Conservation (phyloP, 805 yeast genomes). For the Ogataea zsoltii region DNA sequence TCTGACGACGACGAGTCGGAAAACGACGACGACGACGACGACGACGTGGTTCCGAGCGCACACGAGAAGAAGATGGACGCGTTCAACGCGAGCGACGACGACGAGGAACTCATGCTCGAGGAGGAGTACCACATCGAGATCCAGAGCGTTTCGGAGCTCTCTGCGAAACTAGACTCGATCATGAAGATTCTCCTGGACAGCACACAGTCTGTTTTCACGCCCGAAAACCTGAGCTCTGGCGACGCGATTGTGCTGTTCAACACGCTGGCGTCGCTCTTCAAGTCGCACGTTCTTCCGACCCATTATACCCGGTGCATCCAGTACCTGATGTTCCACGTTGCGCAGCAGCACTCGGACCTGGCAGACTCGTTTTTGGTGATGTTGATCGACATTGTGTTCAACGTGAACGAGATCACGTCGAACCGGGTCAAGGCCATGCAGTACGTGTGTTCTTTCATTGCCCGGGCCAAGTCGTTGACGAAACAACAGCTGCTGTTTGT, state of each 20-base stretch:
- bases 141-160: slow-evolving; percentile 51
- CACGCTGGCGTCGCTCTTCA: slow-evolving; percentile 73
- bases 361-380: slow-evolving; percentile 83
- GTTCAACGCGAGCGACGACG: slow-evolving; percentile 32
- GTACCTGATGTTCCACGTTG: slow-evolving; percentile 74
- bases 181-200: slow-evolving; percentile 56
- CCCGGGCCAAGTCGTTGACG: slow-evolving; percentile 76
- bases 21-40: slow-evolving; percentile 32
- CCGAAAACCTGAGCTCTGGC: slow-evolving; percentile 54
- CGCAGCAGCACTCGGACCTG: slow-evolving; percentile 80
- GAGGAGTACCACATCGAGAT: slow-evolving; percentile 50
- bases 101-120: slow-evolving; percentile 38
- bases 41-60: slow-evolving; percentile 20
- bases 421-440: slow-evolving; percentile 88
- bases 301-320: slow-evolving; percentile 89
- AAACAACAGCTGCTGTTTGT: slow-evolving; percentile 77
- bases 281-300: slow-evolving; percentile 83
- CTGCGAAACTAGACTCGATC: slow-evolving; percentile 71
- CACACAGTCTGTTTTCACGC: slow-evolving; percentile 50
- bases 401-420: slow-evolving; percentile 65
- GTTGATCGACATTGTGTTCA: slow-evolving; percentile 80
- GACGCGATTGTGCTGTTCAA: slow-evolving; percentile 70
- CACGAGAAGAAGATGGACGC: slow-evolving; percentile 37
- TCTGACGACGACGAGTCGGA: slow-evolving; percentile 30
- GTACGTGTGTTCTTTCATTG: slow-evolving; percentile 85